These are phyloP conservation scores for Cyberlindnera sargentensis DNA, from an alignment of 805 yeast genomes.

Conservation along the genomic window DNA sequence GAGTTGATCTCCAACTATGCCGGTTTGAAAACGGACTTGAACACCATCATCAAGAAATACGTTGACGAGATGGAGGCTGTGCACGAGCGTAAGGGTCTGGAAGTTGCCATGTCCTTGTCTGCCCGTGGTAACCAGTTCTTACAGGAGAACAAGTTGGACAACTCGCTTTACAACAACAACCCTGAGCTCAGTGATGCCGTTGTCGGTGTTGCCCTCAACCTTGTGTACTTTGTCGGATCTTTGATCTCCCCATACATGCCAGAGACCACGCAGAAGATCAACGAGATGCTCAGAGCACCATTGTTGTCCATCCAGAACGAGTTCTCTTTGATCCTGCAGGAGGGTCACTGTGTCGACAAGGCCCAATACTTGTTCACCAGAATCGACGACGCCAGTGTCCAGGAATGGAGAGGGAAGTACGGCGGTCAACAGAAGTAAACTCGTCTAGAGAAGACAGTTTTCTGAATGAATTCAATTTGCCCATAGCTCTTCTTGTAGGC, in stretches of 20 bases:
- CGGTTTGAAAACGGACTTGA: constrained; percentile 46
- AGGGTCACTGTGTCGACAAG: constrained; percentile 84
- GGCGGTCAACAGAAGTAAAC: constrained; percentile 59
- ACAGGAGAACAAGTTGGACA: constrained; percentile 94
- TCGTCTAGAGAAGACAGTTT: too few relatives aligned
- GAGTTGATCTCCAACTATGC: constrained; percentile 41
- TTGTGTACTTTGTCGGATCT: constrained; percentile 80
- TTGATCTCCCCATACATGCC: constrained; percentile 89
- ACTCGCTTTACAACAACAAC: constrained; percentile 63
- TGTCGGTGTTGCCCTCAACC: constrained; percentile 83
- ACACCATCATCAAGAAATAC: constrained; percentile 54
- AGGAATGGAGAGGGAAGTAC: constrained; percentile 76
- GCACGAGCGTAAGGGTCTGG: constrained; percentile 83
- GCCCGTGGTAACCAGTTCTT: constrained; percentile 92
- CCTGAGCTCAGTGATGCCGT: constrained; percentile 88
- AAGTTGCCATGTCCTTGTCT: constrained; percentile 83
- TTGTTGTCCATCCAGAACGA: constrained; percentile 67
- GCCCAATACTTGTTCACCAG: constrained; percentile 89
- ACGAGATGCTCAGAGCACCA: constrained; percentile 79
- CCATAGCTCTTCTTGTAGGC: too few relatives aligned
- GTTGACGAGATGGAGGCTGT: constrained; percentile 68
- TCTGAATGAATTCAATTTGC: too few relatives aligned
- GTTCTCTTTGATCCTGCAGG: constrained; percentile 59
- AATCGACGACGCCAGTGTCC: constrained; percentile 85
- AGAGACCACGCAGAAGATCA: constrained; percentile 61